Conservation (phyloP, 1,284 basidiomycete species). For the Anthracocystis setariae region DNA sequence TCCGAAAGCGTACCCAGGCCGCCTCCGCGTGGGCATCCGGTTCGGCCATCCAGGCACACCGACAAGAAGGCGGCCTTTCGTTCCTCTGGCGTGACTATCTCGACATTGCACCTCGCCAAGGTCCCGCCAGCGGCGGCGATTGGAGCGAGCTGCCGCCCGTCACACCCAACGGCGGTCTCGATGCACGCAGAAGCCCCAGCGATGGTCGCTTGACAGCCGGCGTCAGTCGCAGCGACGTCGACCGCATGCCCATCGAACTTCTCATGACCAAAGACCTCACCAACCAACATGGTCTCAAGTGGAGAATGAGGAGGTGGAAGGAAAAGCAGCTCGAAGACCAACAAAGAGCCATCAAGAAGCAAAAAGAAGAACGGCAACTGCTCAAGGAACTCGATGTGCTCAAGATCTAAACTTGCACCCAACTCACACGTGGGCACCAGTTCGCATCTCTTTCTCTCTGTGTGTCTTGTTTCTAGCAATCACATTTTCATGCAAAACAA, state of each 20-base stretch:
- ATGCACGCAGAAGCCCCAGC: slow-evolving; percentile 21
- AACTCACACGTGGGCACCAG: neutral
- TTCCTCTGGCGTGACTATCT: slow-evolving; percentile 65
- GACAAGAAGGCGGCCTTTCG: slow-evolving; percentile 53
- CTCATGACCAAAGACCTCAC: slow-evolving; percentile 62
- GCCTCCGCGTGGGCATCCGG: slow-evolving; percentile 51
- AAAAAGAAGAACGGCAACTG: slow-evolving; percentile 26
- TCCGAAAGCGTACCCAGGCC: slow-evolving; percentile 32
- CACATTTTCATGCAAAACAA: slow-evolving; percentile 13
- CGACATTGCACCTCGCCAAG: slow-evolving; percentile 56
- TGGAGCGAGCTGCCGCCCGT: slow-evolving; percentile 44
- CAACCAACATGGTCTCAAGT: slow-evolving; percentile 61
- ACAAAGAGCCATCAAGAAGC: slow-evolving; percentile 18
- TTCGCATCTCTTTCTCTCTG: neutral
- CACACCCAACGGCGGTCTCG: slow-evolving; percentile 23
- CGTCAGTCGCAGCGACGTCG: slow-evolving; percentile 51
- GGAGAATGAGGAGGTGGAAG: slow-evolving; percentile 62
- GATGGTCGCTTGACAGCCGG: slow-evolving; percentile 39
- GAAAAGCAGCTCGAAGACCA: slow-evolving; percentile 35
- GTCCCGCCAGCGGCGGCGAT: slow-evolving; percentile 59
- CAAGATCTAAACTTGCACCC: slow-evolving; percentile 31
- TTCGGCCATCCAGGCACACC: slow-evolving; percentile 41
- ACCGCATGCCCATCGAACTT: slow-evolving; percentile 65
- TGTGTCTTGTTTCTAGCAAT: slow-evolving; percentile 9
- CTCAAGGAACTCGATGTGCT: slow-evolving; percentile 58